Conservation (phyloP, 768 basidiomycete species). For the Glaciozyma antarctica region DNA sequence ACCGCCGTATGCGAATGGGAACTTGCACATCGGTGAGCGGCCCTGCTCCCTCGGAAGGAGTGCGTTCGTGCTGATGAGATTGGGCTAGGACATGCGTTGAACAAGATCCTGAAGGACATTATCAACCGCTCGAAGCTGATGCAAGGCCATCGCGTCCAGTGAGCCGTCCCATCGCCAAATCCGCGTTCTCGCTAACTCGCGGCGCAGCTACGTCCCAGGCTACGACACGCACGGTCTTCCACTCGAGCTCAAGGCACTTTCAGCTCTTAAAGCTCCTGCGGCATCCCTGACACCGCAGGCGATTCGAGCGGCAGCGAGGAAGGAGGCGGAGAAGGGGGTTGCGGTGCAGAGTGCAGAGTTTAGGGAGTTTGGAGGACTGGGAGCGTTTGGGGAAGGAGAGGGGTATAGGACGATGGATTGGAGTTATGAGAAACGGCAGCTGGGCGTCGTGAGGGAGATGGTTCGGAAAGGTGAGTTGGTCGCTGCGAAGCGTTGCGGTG, state of each 20-base stretch:
- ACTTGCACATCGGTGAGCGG: slow-evolving; percentile 86
- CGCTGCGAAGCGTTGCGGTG: background rate
- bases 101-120: slow-evolving; percentile 93
- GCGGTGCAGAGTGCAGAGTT: slow-evolving; percentile 70
- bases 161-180: slow-evolving; percentile 41
- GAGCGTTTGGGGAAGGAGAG: slow-evolving; percentile 58
- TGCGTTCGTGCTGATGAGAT: background rate
- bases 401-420: slow-evolving; percentile 88
- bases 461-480: slow-evolving; percentile 58
- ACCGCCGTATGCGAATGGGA: slow-evolving; percentile 94
- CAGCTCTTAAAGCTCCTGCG: slow-evolving; percentile 50
- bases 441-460: slow-evolving; percentile 76
- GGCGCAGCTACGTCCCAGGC: slow-evolving; percentile 75
- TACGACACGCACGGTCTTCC: slow-evolving; percentile 99
- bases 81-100: slow-evolving; percentile 74
- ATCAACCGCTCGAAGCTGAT: slow-evolving; percentile 80
- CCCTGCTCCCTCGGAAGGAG: background rate
- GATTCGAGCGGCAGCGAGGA: slow-evolving; percentile 62
- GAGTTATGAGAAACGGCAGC: slow-evolving; percentile 75
- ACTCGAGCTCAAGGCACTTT: slow-evolving; percentile 86
- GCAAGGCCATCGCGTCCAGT: slow-evolving; percentile 67
- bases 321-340: slow-evolving; percentile 65
- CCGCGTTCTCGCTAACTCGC: background rate
- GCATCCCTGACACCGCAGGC: slow-evolving; percentile 49
- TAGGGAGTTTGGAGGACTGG: slow-evolving; percentile 75